These are phyloP conservation scores for Cutaneotrichosporon sp. DNA, from an alignment of 1,284 basidiomycete genomes.

Conservation along the genomic window DNA sequence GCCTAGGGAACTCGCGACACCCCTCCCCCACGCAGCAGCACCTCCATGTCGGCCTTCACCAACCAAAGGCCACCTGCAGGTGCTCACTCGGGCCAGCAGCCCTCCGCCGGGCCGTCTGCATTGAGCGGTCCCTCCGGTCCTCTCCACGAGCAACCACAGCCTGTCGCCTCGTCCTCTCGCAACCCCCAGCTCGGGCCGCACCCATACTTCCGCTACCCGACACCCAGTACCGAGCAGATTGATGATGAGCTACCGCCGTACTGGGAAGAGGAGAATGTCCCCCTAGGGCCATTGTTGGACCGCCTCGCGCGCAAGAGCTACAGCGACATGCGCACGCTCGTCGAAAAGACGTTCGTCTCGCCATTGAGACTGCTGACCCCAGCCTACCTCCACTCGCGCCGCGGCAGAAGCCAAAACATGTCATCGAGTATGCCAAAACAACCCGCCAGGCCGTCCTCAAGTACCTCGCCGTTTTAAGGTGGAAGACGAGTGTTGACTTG, in stretches of 20 bases:
- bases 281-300: conserved; percentile 40
- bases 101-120: not conserved
- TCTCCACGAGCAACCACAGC: conserved; percentile 23
- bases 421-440: conserved; percentile 46
- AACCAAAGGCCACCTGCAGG: not conserved
- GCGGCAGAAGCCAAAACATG: conserved; percentile 39
- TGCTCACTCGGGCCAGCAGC: not conserved
- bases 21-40: not conserved
- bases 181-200: conserved; percentile 46
- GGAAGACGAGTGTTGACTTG: conserved; percentile 47
- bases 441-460: conserved; percentile 48
- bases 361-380: not conserved
- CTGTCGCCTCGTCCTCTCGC: conserved; percentile 22
- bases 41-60: conserved; percentile 7
- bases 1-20: not conserved
- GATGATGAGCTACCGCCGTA: conserved; percentile 48
- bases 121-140: not conserved
- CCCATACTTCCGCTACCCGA: conserved; percentile 46
- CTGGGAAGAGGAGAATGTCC: conserved; percentile 42
- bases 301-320: conserved; percentile 40
- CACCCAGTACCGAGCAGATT: conserved; percentile 39
- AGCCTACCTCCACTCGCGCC: conserved; percentile 30
- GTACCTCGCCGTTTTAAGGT: conserved; percentile 48
- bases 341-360: conserved; percentile 36
- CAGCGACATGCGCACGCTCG: conserved; percentile 37